phyloP scores from a whole-genome alignment of 2,329 filamentous ascomycete species.

The Pyrenophora graminea region DNA sequence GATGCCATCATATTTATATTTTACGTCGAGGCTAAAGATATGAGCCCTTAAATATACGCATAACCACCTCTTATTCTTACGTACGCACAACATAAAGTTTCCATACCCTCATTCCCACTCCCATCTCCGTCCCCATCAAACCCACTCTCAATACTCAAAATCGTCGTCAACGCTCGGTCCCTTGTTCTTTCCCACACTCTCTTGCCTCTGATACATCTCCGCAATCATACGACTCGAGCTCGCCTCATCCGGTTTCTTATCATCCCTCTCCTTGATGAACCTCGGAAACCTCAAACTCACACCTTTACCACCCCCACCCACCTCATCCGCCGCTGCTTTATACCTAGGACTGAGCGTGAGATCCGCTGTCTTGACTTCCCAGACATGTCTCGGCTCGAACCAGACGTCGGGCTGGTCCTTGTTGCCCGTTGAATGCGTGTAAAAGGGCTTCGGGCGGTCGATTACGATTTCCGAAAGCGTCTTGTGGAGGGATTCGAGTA shows the following conservation, averaged over 20 bases:
- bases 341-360: conserved; percentile 90
- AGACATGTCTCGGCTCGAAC: conserved; percentile 93
- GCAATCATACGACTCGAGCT: conserved; percentile 83
- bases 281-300: conserved; percentile 89
- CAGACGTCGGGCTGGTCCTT: conserved; percentile 98
- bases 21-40: too few species aligned
- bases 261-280: conserved; percentile 88
- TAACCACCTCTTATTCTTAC: background rate
- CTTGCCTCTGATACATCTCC: conserved; percentile 96
- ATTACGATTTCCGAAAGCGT: conserved; percentile 79
- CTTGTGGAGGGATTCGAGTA: conserved; percentile 83
- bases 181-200: conserved; percentile 85
- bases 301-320: conserved; percentile 72
- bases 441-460: conserved; percentile 91
- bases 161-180: conserved; percentile 90
- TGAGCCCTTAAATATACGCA: background rate
- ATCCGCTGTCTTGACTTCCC: conserved; percentile 98
- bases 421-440: conserved; percentile 77
- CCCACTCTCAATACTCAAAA: conserved; percentile 77
- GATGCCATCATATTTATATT: too few species aligned
- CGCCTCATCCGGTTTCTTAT: conserved; percentile 93
- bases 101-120: too few species aligned
- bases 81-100: background rate
- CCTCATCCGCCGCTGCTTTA: conserved; percentile 83
- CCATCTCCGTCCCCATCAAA: too few species aligned